Evolutionary conservation across 768 basidiomycete species (phyloP), one percentile per base, ranked within the genome.

Genomic region (Leccinum barrowsii): DNA sequence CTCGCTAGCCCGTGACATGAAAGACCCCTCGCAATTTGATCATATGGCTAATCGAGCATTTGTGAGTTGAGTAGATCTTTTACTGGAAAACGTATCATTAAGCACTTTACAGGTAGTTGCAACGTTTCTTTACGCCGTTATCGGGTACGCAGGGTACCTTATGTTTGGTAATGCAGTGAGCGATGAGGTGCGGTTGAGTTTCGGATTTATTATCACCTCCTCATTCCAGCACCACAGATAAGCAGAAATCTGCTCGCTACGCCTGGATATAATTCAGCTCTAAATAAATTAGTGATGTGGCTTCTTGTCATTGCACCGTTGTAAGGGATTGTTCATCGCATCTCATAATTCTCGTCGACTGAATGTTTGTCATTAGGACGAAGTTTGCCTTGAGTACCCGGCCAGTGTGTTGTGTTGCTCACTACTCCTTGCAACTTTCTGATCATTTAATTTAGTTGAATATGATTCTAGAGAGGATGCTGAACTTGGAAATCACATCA

Each of bases 1-100:
- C 19, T 91, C 89, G 21, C 73, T 98, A 15, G 93, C 90, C 4
- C 81, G 86, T 65, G 95, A 98, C 72, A 97, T 98, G 95, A 70
- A 73, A 21, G 84, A 94, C 63, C 94, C 94, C 7, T 77, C 79
- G 26, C 79, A 86, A 62, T 98, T 95, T 70, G 82, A 89, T 70
- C 73, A 71, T 54, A 92, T 94, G 85, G 88, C 91, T 60, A 86
- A 94, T 68, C 82, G 84, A 70, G 91, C 95, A 34, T 98, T 95
- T 70, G 88, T 91, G 65, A 74, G 86, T 78, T 49, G 44, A 7
- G 13, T n/a, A 22, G 13, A 4, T 51, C 8, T 8, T 12, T 5
- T 4, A 12, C 10, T 5, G 12, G n/a, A 52, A 57, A 30, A 12
- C 6, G 7, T 10, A 12, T 7, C 4, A 13, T 26, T 57, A 52